Conservation (phyloP, 768 basidiomycete genomes). For the Kockovaella imperatae region DNA sequence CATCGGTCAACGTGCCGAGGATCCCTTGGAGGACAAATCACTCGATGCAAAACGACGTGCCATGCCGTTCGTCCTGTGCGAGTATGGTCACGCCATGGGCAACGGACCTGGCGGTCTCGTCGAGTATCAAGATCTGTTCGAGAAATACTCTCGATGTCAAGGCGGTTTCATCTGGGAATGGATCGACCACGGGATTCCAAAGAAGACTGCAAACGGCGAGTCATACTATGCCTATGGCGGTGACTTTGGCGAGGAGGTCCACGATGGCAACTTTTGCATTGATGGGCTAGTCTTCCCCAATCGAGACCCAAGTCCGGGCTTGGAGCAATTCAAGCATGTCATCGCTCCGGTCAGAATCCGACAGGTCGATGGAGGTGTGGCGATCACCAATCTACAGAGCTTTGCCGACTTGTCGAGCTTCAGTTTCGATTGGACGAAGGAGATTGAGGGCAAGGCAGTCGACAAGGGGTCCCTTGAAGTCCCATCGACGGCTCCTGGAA, state of each 20-base stretch:
- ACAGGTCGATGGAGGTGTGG: background rate
- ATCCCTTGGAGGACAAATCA: too few relatives aligned
- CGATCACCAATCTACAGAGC: background rate
- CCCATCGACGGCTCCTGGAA: background rate
- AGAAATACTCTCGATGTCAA: slow-evolving; percentile 10
- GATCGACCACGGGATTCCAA: slow-evolving; percentile 9
- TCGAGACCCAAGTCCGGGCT: slow-evolving; percentile 2
- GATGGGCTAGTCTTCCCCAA: slow-evolving; percentile 12
- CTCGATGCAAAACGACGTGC: background rate
- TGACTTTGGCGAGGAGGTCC: slow-evolving; percentile 11
- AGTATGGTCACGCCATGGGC: slow-evolving; percentile 14
- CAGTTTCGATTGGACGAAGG: background rate
- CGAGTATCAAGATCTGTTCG: slow-evolving; percentile 8
- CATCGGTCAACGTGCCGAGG: background rate
- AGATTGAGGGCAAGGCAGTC: background rate
- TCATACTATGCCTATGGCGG: slow-evolving; percentile 9
- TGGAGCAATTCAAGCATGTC: slow-evolving; percentile 4
- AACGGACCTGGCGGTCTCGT: slow-evolving; percentile 9
- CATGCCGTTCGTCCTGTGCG: slow-evolving; percentile 7
- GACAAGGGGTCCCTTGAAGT: background rate
- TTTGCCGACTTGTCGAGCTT: background rate
- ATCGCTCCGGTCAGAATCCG: slow-evolving; percentile 1
- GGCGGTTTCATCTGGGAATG: slow-evolving; percentile 15
- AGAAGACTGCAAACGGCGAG: background rate
- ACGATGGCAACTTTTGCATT: slow-evolving; percentile 9